Conservation (phyloP, 2,329 filamentous ascomycete genomes). For the Alternaria metachromatica region DNA sequence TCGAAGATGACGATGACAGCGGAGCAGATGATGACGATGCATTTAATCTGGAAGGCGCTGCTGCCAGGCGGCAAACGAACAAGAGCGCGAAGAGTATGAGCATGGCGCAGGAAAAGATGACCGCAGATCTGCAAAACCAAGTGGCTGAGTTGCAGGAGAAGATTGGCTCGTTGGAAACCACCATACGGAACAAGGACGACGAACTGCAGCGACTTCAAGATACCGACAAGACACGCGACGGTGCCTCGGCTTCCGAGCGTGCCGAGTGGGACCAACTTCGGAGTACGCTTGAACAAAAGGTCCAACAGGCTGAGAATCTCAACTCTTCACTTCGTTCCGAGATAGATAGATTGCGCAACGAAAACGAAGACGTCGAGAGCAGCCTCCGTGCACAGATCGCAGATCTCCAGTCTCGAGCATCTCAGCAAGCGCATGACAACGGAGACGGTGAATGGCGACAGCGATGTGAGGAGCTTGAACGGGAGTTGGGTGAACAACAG, state of each 20-base stretch:
- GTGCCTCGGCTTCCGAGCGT: constrained; percentile 66
- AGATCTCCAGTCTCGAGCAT: constrained; percentile 48
- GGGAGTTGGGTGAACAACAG: constrained; percentile 77
- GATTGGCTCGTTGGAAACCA: constrained; percentile 72
- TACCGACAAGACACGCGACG: constrained; percentile 61
- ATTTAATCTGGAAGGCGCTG: constrained; percentile 64
- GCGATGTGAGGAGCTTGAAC: constrained; percentile 54
- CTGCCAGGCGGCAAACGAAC: constrained; percentile 54
- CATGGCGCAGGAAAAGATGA: constrained; percentile 49
- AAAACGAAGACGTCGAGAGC: constrained; percentile 69
- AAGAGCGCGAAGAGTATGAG: constrained; percentile 47
- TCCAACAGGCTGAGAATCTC: constrained; percentile 76
- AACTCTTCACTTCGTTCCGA: constrained; percentile 82
- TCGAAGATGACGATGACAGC: constrained; percentile 77
- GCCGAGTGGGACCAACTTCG: constrained; percentile 74
- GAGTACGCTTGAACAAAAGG: constrained; percentile 72
- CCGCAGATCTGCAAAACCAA: constrained; percentile 82
- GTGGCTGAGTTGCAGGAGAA: constrained; percentile 77
- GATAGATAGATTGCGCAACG: constrained; percentile 73
- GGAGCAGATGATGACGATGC: constrained; percentile 64
- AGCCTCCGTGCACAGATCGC: constrained; percentile 70
- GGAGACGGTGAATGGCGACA: constrained; percentile 45
- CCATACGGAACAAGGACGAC: constrained; percentile 73
- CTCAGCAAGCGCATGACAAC: constrained; percentile 25
- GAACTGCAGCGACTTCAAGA: constrained; percentile 68